These are phyloP conservation scores for Anaeromyces robustus DNA, from an alignment of 192 early-diverging fungal genomes.

Conservation along the genomic window DNA sequence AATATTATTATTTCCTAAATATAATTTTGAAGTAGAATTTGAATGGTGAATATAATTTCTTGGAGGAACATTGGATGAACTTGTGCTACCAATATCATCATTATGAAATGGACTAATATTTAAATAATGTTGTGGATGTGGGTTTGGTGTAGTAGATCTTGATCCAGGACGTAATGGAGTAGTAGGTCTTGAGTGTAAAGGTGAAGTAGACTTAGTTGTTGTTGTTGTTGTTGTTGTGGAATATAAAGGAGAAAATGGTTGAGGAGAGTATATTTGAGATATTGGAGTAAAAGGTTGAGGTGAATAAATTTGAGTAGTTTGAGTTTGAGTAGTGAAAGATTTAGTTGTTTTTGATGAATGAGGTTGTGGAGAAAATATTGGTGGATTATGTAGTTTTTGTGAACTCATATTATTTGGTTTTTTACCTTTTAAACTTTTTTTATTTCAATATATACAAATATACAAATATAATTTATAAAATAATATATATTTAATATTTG, in stretches of 20 bases:
- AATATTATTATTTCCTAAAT: not conserved
- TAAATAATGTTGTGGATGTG: not conserved
- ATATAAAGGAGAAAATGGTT: not conserved
- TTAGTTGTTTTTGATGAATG: not conserved
- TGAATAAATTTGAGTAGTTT: not conserved
- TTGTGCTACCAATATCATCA: too few relatives aligned
- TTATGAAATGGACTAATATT: not conserved
- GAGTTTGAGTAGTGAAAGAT: not conserved
- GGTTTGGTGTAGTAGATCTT: not conserved
- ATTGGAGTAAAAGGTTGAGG: not conserved
- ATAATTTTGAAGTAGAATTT: not conserved
- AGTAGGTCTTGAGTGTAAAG: not conserved
- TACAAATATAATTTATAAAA: too few relatives aligned
- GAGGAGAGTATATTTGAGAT: not conserved
- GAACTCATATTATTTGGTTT: not conserved
- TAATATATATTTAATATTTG: too few relatives aligned
- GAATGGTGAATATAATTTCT: not conserved
- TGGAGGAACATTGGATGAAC: too few relatives aligned
- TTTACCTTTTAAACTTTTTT: not conserved
- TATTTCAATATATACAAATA: too few relatives aligned
- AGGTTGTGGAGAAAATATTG: too few relatives aligned
- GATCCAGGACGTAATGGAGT: not conserved
- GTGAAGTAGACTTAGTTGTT: not conserved
- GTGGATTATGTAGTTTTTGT: not conserved
- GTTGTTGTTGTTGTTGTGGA: too few relatives aligned